phyloP scores from a whole-genome alignment of 768 basidiomycete genomes.

The Tricholoma hemisulphureum region DNA sequence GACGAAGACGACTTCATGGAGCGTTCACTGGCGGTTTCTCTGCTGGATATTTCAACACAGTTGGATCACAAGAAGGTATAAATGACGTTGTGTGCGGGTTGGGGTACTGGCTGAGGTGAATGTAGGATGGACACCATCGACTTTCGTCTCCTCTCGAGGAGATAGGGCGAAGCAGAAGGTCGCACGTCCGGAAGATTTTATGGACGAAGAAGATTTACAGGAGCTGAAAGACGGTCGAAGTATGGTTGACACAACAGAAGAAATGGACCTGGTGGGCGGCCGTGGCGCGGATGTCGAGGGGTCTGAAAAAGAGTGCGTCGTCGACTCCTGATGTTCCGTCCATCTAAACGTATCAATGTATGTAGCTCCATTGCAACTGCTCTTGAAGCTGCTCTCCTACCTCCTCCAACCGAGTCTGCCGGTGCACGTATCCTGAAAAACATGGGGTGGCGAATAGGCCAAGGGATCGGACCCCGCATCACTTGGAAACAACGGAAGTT shows the following conservation, averaged over 20 bases:
- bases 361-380: constrained; percentile 60
- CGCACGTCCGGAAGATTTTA: constrained; percentile 85
- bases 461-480: constrained; percentile 90
- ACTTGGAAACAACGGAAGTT: constrained; percentile 70
- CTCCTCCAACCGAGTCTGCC: constrained; percentile 73
- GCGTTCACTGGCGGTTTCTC: constrained; percentile 99
- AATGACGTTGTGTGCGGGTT: constrained; percentile 1
- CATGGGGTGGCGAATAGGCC: constrained; percentile 94
- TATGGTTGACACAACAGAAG: constrained; percentile 76
- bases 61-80: constrained; percentile 92
- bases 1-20: constrained; percentile 89
- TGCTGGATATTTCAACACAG: constrained; percentile 95
- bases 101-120: neutral
- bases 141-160: constrained; percentile 85
- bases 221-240: constrained; percentile 72
- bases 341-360: neutral
- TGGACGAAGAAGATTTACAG: constrained; percentile 97
- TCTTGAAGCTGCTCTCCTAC: constrained; percentile 65
- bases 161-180: constrained; percentile 67
- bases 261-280: constrained; percentile 66
- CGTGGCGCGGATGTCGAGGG: constrained; percentile 47
- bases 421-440: constrained; percentile 87
- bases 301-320: constrained; percentile 54
- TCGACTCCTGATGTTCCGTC: constrained; percentile 1
- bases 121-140: constrained; percentile 90